phyloP scores from a whole-genome alignment of 768 basidiomycete species.

The Leccinum arenicola region DNA sequence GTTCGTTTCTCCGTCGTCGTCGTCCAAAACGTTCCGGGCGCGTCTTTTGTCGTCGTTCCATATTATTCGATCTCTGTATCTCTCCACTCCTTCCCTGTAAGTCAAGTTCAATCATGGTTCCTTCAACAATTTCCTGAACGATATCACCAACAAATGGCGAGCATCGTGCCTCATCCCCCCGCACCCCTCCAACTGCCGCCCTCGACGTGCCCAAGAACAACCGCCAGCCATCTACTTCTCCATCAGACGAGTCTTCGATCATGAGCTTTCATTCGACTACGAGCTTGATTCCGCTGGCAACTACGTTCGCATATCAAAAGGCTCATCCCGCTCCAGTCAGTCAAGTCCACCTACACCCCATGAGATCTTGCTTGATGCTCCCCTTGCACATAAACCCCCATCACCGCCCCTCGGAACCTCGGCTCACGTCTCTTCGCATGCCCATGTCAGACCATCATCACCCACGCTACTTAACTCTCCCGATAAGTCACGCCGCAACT shows the following conservation, averaged over 20 bases:
- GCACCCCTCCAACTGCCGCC: constrained; percentile 26
- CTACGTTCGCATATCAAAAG: constrained; percentile 46
- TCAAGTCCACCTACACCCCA: constrained; percentile 43
- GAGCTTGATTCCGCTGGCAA: constrained; percentile 44
- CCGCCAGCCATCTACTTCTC: constrained; percentile 34
- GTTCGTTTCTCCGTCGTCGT: constrained; percentile 16
- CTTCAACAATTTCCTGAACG: constrained; percentile 19
- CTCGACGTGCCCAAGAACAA: constrained; percentile 32
- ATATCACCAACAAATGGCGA: constrained; percentile 32
- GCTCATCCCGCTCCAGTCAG: constrained; percentile 35
- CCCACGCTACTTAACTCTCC: constrained; percentile 39
- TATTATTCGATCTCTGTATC: background rate
- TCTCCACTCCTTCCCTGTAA: constrained; percentile 3
- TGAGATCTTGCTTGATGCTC: constrained; percentile 28
- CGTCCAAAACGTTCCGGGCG: constrained; percentile 19
- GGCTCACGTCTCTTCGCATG: constrained; percentile 17
- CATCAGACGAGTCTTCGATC: constrained; percentile 45
- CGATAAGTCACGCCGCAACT: constrained; percentile 39
- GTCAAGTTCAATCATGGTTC: constrained; percentile 20
- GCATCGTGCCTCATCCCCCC: constrained; percentile 30
- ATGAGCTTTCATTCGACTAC: constrained; percentile 50
- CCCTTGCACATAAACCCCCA: constrained; percentile 22
- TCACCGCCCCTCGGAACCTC: constrained; percentile 26
- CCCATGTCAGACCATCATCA: constrained; percentile 28
- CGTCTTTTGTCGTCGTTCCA: constrained; percentile 6